A percentile compares a stretch with the other conserved stretches of the same genome.
phyloP scores from a whole-genome alignment of 768 basidiomycete genomes.

The Mycena filopes region DNA sequence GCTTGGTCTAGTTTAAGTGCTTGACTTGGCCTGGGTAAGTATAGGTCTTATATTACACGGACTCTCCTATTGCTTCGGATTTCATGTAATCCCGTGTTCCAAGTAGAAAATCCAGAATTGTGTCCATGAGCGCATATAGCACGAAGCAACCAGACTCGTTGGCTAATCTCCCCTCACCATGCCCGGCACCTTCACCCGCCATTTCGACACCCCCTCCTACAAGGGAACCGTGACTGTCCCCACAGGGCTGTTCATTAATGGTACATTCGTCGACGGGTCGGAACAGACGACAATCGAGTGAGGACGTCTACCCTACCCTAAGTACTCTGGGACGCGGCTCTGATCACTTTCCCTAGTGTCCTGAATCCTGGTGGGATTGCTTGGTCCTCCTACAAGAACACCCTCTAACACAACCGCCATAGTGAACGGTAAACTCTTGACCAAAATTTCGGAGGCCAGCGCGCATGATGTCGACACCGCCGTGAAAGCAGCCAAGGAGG shows the following conservation, averaged over 20 bases:
- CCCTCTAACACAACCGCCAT: constrained; percentile 20
- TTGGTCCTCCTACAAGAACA: neutral
- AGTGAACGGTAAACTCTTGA: constrained; percentile 75
- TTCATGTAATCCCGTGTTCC: too few relatives aligned
- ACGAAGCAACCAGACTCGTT: too few relatives aligned
- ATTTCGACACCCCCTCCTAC: constrained; percentile 54
- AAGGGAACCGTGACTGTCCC: constrained; percentile 56
- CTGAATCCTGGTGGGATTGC: constrained; percentile 63
- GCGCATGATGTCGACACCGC: constrained; percentile 81
- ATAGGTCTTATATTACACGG: too few relatives aligned
- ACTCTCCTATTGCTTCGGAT: too few relatives aligned
- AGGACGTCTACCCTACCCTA: constrained; percentile 37
- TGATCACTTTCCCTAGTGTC: constrained; percentile 53
- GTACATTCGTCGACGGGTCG: constrained; percentile 70
- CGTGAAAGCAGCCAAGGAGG: constrained; percentile 67
- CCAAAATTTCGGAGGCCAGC: constrained; percentile 67
- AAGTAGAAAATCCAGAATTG: too few relatives aligned
- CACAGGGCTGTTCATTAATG: constrained; percentile 78
- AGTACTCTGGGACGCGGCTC: neutral
- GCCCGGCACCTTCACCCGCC: constrained; percentile 54
- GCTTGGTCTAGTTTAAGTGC: too few relatives aligned
- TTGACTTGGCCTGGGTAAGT: too few relatives aligned
- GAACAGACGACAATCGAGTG: constrained; percentile 75
- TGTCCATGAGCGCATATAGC: too few relatives aligned
- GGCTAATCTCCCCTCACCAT: constrained; percentile 46